Evolutionary conservation across 768 basidiomycete genomes (phyloP), one percentile per base, ranked within the genome.

Genomic region (Crucibulum laeve): DNA sequence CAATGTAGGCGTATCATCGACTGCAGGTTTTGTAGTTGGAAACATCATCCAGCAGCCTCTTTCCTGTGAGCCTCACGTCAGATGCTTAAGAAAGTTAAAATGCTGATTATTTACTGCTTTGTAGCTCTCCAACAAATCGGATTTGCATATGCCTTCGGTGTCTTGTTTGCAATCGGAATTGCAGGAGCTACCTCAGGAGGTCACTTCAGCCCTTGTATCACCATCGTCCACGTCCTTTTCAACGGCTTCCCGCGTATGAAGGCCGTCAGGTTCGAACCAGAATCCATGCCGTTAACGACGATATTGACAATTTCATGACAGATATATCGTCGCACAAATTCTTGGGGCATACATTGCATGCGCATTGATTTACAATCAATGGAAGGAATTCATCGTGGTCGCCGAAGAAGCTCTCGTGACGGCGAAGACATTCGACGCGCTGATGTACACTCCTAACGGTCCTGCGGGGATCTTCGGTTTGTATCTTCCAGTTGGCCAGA

Each of bases 321-420:
- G 52, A 26, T 53, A 53, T 25, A 47, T 53, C 15, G 13, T 53
- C 18, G 49, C 52, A 17, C 52, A 53, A 37, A 51, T 51, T n/a
- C 41, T 53, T 32, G 52, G 52, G 6, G 52, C 49, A 38, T 51
- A 53, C 15, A 37, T 53, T 11, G 49, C 52, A 15, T 42, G 30
- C 8, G 13, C 44, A 11, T 21, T 53, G 22, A 39, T 44, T 24
- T 51, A 51, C 42, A 25, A 41, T 33, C 52, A 53, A 42, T 53
- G 40, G 32, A 22, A 38, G 19, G 38, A 40, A 4, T 21, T 50
- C n/a, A 45, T 53, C 32, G 19, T 43, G 5, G 45, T 36, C 17
- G 40, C 44, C 11, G 52, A 53, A 43, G 41, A 34, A 7, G 42
- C 32, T 6, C 34, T 50, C n/a, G 40, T 34, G 8, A 25, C 35